Conservation (phyloP, 2,329 filamentous ascomycete genomes). For the Colletotrichum sp. region DNA sequence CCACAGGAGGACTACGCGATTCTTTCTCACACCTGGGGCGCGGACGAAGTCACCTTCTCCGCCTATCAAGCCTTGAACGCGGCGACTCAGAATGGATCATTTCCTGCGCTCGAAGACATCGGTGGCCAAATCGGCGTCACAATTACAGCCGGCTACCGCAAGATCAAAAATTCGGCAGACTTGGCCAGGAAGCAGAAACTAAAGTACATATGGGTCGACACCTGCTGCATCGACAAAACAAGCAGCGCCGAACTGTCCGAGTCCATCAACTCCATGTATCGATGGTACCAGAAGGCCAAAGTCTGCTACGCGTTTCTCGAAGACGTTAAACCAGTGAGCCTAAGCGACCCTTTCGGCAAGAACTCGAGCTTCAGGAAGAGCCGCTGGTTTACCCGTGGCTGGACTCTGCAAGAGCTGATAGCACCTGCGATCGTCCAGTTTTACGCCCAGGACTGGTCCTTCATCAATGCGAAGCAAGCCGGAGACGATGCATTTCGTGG, state of each 20-base stretch:
- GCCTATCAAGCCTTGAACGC: conserved; percentile 17
- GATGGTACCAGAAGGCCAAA: conserved; percentile 22
- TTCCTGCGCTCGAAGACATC: background rate
- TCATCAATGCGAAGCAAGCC: background rate
- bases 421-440: background rate
- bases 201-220: conserved; percentile 27
- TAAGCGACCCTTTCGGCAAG: conserved; percentile 73
- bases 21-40: conserved; percentile 40
- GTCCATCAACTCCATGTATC: conserved; percentile 26
- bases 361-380: conserved; percentile 11
- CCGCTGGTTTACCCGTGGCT: conserved; percentile 1
- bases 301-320: conserved; percentile 26
- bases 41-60: conserved; percentile 31
- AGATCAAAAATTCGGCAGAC: background rate
- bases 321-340: conserved; percentile 38
- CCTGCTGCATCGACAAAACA: conserved; percentile 18
- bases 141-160: background rate
- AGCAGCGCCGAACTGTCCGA: conserved; percentile 20
- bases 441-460: background rate
- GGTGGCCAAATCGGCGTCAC: background rate
- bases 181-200: conserved; percentile 18
- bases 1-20: conserved; percentile 32
- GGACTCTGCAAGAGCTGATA: conserved; percentile 3
- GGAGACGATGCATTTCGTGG: background rate
- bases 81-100: background rate